Percentiles rank a stretch among this genome's conserved stretches.
phyloP scores from a whole-genome alignment of 2,329 filamentous ascomycete species.

The Parastagonospora avenae region DNA sequence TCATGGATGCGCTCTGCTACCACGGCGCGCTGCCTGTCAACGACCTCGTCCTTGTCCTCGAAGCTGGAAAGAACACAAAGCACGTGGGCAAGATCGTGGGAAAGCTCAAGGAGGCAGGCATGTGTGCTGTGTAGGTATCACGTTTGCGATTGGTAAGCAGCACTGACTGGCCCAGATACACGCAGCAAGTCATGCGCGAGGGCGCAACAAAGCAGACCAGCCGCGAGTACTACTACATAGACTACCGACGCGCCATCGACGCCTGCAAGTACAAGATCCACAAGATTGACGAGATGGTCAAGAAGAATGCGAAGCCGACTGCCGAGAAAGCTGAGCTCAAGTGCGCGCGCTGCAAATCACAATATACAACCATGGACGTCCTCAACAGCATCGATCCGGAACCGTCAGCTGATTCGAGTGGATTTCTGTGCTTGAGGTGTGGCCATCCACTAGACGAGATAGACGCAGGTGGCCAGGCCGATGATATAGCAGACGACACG shows the following conservation, averaged over 20 bases:
- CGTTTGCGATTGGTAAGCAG: not conserved
- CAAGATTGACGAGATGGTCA: constrained; percentile 84
- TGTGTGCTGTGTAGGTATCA: constrained; percentile 73
- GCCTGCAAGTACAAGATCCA: constrained; percentile 95
- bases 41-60: constrained; percentile 82
- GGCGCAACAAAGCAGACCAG: constrained; percentile 81
- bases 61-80: constrained; percentile 79
- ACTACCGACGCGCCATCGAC: constrained; percentile 92
- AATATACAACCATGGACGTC: constrained; percentile 90
- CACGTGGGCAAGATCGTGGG: constrained; percentile 89
- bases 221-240: constrained; percentile 95
- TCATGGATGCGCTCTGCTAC: constrained; percentile 78
- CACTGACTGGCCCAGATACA: constrained; percentile 58
- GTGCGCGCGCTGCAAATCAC: constrained; percentile 78
- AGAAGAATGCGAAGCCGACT: constrained; percentile 78
- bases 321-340: constrained; percentile 89
- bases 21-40: constrained; percentile 82
- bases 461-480: constrained; percentile 32
- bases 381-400: constrained; percentile 72
- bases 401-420: constrained; percentile 50
- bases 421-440: constrained; percentile 87
- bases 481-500: constrained; percentile 45
- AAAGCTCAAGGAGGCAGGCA: constrained; percentile 81
- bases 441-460: constrained; percentile 58
- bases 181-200: constrained; percentile 77